Evolutionary conservation across 345 rosid species (phyloP).

Genomic region (Aquilaria sinensis): DNA sequence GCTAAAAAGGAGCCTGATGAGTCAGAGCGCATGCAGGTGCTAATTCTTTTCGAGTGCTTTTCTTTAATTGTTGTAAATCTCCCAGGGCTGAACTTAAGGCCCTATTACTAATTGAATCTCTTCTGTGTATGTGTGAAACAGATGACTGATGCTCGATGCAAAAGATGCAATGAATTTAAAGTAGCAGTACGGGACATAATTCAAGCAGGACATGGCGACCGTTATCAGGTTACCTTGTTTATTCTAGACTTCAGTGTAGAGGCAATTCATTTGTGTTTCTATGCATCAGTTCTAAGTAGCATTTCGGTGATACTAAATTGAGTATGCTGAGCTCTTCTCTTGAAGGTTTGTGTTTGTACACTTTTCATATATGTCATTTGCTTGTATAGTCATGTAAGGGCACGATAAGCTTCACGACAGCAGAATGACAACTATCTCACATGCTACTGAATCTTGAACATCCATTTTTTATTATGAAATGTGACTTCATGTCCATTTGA

Average conservation of each 20-base stretch:
- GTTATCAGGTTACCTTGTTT: constrained; percentile 67
- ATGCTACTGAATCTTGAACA: not conserved
- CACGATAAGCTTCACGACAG: not conserved
- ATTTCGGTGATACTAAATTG: not conserved
- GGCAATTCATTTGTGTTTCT: not conserved
- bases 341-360: not conserved
- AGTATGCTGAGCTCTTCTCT: not conserved
- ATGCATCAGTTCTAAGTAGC: not conserved
- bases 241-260: not conserved
- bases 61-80: not conserved
- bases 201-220: constrained; percentile 94
- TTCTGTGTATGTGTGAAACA: constrained; percentile 13
- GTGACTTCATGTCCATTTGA: not conserved
- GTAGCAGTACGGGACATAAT: constrained; percentile 89
- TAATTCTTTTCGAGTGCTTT: not conserved
- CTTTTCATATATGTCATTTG: not conserved
- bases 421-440: not conserved
- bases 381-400: not conserved
- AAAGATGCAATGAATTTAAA: constrained; percentile 64
- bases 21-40: constrained; percentile 72
- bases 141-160: constrained; percentile 83
- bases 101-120: constrained; percentile 5
- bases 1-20: constrained; percentile 84
- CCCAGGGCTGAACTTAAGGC: not conserved
- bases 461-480: not conserved